Conservation (phyloP, 2,329 filamentous ascomycete genomes). For the Verruconis gallopava region DNA sequence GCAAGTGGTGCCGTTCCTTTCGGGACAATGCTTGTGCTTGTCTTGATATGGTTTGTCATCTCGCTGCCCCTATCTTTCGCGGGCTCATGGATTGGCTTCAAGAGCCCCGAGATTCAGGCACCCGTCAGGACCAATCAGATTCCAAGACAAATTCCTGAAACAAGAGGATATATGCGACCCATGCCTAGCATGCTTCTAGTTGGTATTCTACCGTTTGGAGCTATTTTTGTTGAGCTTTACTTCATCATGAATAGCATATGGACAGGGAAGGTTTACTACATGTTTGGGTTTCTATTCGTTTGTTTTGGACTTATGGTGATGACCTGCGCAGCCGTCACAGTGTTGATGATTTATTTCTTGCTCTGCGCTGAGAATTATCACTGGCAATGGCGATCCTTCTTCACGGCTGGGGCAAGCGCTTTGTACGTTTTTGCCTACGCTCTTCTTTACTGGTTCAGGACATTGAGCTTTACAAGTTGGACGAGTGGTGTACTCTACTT, state of each 20-base stretch:
- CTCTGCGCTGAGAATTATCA: slow-evolving; percentile 95
- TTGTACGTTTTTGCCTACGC: slow-evolving; percentile 88
- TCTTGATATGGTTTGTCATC: slow-evolving; percentile 94
- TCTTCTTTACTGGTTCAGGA: slow-evolving; percentile 79
- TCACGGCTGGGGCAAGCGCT: slow-evolving; percentile 80
- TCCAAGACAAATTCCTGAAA: slow-evolving; percentile 83
- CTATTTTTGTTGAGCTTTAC: slow-evolving; percentile 96
- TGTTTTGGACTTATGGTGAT: slow-evolving; percentile 97
- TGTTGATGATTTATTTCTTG: slow-evolving; percentile 91
- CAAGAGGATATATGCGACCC: slow-evolving; percentile 69
- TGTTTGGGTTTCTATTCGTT: slow-evolving; percentile 98
- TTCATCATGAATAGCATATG: slow-evolving; percentile 99
- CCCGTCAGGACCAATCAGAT: slow-evolving; percentile 97
- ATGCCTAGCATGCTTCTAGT: slow-evolving; percentile 85
- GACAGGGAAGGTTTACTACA: slow-evolving; percentile 99
- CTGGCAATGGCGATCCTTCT: slow-evolving; percentile 96
- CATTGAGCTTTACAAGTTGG: slow-evolving; percentile 71
- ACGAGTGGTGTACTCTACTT: slow-evolving; percentile 84
- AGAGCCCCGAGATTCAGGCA: slow-evolving; percentile 50
- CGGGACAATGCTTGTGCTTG: slow-evolving; percentile 87
- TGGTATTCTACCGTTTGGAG: slow-evolving; percentile 84
- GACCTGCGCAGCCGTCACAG: slow-evolving; percentile 81
- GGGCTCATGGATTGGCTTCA: slow-evolving; percentile 91
- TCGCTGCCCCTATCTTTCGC: slow-evolving; percentile 81
- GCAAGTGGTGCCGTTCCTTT: slow-evolving; percentile 93